A percentile compares a stretch with the other conserved stretches of the same genome.
Conservation (phyloP, 2,329 filamentous ascomycete species). For the Alternaria ethzedia region DNA sequence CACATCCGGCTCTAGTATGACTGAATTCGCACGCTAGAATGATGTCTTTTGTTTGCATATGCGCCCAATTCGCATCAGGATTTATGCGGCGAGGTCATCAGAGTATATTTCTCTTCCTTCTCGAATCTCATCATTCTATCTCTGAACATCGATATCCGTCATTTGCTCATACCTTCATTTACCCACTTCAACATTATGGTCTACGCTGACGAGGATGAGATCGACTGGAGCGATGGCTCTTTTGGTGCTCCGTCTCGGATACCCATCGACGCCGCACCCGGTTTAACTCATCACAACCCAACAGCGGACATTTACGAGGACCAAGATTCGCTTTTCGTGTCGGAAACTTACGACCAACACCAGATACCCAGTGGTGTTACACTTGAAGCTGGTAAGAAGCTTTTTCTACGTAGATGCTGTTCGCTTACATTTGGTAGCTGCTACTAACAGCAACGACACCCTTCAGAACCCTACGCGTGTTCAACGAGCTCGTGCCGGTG, state of each 20-base stretch:
- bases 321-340: not conserved
- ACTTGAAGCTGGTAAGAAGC: slow-evolving; percentile 13
- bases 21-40: not conserved
- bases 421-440: not conserved
- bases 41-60: not conserved
- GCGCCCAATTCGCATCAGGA: not conserved
- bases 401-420: not conserved
- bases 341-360: not conserved
- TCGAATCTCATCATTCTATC: not conserved
- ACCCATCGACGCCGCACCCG: not conserved
- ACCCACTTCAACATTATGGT: slow-evolving; percentile 8
- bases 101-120: not conserved
- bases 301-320: not conserved
- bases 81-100: not conserved
- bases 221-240: slow-evolving; percentile 36
- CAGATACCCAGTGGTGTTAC: slow-evolving; percentile 3
- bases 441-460: not conserved
- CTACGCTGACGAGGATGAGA: slow-evolving; percentile 25
- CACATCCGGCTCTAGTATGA: not conserved
- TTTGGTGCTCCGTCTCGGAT: slow-evolving; percentile 2
- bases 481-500: slow-evolving; percentile 9
- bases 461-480: slow-evolving; percentile 1
- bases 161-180: not conserved
- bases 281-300: not conserved
- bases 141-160: not conserved